Conservation (phyloP, 1,139 yeast species). For the Zygoascus hellenicus region DNA sequence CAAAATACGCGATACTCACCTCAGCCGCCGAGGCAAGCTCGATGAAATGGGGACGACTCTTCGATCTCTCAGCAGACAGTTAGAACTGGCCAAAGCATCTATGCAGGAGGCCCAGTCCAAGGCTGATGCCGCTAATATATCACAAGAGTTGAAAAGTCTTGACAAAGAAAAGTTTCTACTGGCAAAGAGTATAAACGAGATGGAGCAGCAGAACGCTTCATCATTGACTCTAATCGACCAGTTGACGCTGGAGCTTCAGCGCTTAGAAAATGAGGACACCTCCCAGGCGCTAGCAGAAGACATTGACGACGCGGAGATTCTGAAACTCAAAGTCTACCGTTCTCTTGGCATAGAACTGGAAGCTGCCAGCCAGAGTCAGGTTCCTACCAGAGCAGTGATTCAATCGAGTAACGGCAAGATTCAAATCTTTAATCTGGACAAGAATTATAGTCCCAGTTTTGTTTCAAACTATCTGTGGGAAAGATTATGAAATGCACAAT, state of each 20-base stretch:
- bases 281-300: conserved; percentile 27
- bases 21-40: conserved; percentile 16
- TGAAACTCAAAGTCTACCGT: conserved; percentile 36
- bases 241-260: conserved; percentile 39
- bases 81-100: conserved; percentile 28
- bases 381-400: conserved; percentile 41
- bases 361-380: conserved; percentile 30
- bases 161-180: conserved; percentile 49
- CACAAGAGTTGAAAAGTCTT: conserved; percentile 26
- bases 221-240: conserved; percentile 42
- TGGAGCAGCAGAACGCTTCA: conserved; percentile 48
- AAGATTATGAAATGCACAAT: conserved; percentile 32
- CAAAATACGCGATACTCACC: conserved; percentile 18
- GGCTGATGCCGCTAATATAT: not conserved
- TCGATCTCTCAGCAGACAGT: conserved; percentile 28
- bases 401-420: conserved; percentile 47
- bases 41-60: conserved; percentile 20
- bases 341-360: conserved; percentile 36
- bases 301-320: conserved; percentile 33
- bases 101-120: conserved; percentile 11
- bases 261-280: conserved; percentile 32
- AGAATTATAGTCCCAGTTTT: conserved; percentile 56
- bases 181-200: conserved; percentile 53
- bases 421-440: conserved; percentile 50
- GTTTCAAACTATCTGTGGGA: conserved; percentile 73